Evolutionary conservation across 1,139 yeast species (phyloP).

Genomic region (Magnusiomyces tetraspermus): DNA sequence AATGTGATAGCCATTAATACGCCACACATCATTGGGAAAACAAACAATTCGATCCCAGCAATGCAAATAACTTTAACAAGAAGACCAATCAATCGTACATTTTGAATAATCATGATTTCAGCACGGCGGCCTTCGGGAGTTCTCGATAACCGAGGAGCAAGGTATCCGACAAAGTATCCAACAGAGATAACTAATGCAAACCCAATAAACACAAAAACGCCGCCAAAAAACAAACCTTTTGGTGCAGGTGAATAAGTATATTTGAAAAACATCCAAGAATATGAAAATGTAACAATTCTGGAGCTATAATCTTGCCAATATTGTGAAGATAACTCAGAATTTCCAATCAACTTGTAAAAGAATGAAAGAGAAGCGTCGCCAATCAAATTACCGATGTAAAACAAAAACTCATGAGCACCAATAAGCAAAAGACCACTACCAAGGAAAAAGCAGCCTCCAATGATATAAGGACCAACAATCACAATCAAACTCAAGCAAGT

Average conservation of each 20-base stretch:
- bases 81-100: constrained; percentile 35
- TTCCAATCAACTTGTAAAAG: background rate
- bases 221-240: constrained; percentile 15
- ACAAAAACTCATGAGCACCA: background rate
- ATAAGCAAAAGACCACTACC: background rate
- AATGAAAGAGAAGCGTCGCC: background rate
- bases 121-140: constrained; percentile 11
- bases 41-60: constrained; percentile 67
- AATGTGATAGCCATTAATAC: constrained; percentile 60
- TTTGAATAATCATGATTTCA: constrained; percentile 18
- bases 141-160: constrained; percentile 17
- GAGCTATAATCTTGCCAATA: background rate
- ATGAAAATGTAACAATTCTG: constrained; percentile 1
- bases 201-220: constrained; percentile 18
- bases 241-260: constrained; percentile 14
- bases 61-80: constrained; percentile 67
- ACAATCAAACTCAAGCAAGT: constrained; percentile 18
- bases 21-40: constrained; percentile 87
- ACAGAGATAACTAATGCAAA: constrained; percentile 14
- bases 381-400: background rate
- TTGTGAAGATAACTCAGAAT: background rate
- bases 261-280: constrained; percentile 3
- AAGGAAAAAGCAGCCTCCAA: constrained; percentile 19
- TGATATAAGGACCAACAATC: constrained; percentile 21
- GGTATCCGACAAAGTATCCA: constrained; percentile 15